Evolutionary conservation across 1,139 yeast genomes (phyloP).

Genomic region (Candida sojae): DNA sequence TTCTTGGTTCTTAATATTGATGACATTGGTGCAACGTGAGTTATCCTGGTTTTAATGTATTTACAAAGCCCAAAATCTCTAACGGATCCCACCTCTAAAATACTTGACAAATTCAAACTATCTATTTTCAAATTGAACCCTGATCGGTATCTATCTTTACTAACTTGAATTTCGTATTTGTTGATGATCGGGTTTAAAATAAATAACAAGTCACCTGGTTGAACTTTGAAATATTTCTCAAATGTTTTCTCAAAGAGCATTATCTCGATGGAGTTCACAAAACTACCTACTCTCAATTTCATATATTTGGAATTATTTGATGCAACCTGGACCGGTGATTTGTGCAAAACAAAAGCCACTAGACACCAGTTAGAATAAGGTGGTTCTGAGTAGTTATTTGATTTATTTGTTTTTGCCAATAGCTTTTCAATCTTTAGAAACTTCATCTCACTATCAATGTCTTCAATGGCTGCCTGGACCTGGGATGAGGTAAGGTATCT

Average conservation of each 20-base stretch:
- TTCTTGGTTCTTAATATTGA: slow-evolving; percentile 52
- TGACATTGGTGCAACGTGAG: slow-evolving; percentile 56
- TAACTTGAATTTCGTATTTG: slow-evolving; percentile 15
- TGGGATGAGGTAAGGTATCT: slow-evolving; percentile 45
- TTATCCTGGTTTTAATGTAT: slow-evolving; percentile 48
- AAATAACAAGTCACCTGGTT: slow-evolving; percentile 73
- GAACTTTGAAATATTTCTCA: slow-evolving; percentile 68
- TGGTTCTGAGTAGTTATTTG: slow-evolving; percentile 64
- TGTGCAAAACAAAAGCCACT: slow-evolving; percentile 64
- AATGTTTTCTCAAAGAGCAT: slow-evolving; percentile 70
- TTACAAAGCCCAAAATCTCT: slow-evolving; percentile 70
- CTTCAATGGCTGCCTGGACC: slow-evolving; percentile 19
- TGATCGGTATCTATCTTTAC: slow-evolving; percentile 8
- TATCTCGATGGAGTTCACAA: slow-evolving; percentile 56
- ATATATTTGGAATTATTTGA: slow-evolving; percentile 51
- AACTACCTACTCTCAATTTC: slow-evolving; percentile 67
- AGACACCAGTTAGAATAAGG: slow-evolving; percentile 73
- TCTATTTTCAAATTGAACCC: slow-evolving; percentile 66
- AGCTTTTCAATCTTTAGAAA: slow-evolving; percentile 57
- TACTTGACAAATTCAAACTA: slow-evolving; percentile 44
- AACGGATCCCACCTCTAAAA: slow-evolving; percentile 75
- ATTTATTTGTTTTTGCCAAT: slow-evolving; percentile 66
- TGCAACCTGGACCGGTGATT: slow-evolving; percentile 51
- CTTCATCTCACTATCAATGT: slow-evolving; percentile 39
- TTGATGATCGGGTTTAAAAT: slow-evolving; percentile 71